These are phyloP conservation scores for Amanita inopinata DNA, from an alignment of 768 basidiomycete genomes.

Conservation along the genomic window DNA sequence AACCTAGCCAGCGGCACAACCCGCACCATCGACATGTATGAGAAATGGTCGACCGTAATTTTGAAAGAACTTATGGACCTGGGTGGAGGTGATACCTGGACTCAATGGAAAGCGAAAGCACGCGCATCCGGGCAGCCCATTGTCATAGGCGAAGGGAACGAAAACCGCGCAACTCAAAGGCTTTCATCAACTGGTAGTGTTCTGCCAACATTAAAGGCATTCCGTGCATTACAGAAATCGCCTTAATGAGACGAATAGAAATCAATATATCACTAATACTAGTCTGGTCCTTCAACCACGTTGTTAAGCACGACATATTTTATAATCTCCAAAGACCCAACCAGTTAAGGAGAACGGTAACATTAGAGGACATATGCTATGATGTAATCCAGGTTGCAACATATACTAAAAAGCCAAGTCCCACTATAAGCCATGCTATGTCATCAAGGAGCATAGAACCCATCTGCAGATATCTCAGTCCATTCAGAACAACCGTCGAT, in stretches of 20 bases:
- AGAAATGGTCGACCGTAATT: conserved; percentile 63
- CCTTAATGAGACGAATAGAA: background rate
- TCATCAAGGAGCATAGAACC: conserved; percentile 61
- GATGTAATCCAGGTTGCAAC: conserved; percentile 37
- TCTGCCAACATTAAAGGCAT: conserved; percentile 19
- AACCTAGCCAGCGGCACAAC: conserved; percentile 42
- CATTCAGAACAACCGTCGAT: conserved; percentile 50
- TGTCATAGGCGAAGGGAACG: conserved; percentile 33
- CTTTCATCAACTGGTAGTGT: background rate
- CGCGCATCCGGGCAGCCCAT: conserved; percentile 37
- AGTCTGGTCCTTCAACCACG: background rate
- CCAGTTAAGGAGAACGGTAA: background rate
- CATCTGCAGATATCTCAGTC: conserved; percentile 61
- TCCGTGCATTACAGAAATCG: conserved; percentile 11
- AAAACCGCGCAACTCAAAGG: conserved; percentile 4
- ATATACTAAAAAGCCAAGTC: conserved; percentile 55
- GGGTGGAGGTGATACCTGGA: conserved; percentile 54
- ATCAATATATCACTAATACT: background rate
- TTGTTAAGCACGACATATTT: background rate
- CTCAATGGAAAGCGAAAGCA: conserved; percentile 40
- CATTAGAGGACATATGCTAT: conserved; percentile 9
- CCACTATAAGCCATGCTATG: conserved; percentile 59
- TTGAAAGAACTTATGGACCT: conserved; percentile 61
- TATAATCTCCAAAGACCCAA: background rate
- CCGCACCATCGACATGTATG: conserved; percentile 42